Evolutionary conservation across 495 filamentous ascomycete genomes (phyloP).

Genomic region (Cladorrhinum samala): DNA sequence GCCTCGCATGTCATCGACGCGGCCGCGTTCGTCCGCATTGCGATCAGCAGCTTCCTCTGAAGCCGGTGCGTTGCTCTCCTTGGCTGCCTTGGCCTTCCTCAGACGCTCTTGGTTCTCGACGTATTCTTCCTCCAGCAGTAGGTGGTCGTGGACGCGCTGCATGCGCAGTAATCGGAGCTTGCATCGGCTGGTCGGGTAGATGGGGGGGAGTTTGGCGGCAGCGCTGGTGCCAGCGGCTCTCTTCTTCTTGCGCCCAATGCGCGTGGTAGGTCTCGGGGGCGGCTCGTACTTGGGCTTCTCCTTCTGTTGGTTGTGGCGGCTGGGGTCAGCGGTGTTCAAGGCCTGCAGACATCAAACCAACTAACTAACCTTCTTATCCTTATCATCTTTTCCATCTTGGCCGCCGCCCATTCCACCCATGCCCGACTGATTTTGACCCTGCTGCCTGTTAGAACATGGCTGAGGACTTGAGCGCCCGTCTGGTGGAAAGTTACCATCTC

Average conservation of each 20-base stretch:
- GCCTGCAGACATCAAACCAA: neutral
- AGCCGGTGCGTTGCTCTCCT: slow-evolving; percentile 55
- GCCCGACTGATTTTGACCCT: slow-evolving; percentile 87
- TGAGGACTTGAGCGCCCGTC: neutral
- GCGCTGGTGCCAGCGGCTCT: slow-evolving; percentile 87
- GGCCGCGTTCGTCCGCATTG: slow-evolving; percentile 89
- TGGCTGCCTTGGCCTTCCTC: slow-evolving; percentile 79
- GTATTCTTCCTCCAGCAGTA: slow-evolving; percentile 95
- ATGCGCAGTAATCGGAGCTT: slow-evolving; percentile 94
- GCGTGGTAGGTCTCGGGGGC: slow-evolving; percentile 91
- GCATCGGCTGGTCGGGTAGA: slow-evolving; percentile 93
- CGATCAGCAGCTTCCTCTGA: slow-evolving; percentile 62
- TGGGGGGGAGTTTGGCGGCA: slow-evolving; percentile 85
- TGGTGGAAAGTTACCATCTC: slow-evolving; percentile 22
- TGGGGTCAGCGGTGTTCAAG: slow-evolving; percentile 16
- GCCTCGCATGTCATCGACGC: slow-evolving; percentile 97
- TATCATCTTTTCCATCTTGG: slow-evolving; percentile 74
- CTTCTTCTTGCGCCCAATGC: slow-evolving; percentile 97
- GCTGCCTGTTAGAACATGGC: slow-evolving; percentile 18
- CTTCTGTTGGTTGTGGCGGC: slow-evolving; percentile 58
- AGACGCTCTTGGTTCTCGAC: slow-evolving; percentile 97
- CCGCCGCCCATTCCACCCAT: slow-evolving; percentile 58
- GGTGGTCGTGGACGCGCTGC: slow-evolving; percentile 97
- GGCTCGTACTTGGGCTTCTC: slow-evolving; percentile 99
- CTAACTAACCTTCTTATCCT: slow-evolving; percentile 98